These are phyloP conservation scores for Scheffersomyces stipitis DNA, from an alignment of 805 yeast genomes.

Conservation along the genomic window DNA sequence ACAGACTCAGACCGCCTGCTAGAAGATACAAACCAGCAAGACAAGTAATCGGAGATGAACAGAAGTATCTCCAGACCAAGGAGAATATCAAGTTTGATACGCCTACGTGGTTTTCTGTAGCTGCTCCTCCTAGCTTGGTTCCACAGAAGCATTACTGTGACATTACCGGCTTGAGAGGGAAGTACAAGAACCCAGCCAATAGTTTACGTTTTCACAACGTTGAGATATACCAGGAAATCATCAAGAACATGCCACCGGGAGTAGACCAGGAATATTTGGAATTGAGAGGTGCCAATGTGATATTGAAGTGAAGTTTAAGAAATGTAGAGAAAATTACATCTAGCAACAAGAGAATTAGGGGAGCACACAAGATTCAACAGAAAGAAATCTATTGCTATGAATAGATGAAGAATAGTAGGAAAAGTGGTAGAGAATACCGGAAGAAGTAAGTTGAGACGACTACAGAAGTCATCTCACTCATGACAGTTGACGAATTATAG, in stretches of 20 bases:
- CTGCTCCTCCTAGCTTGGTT: constrained; percentile 83
- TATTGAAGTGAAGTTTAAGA: constrained; percentile 59
- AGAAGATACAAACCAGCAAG: constrained; percentile 72
- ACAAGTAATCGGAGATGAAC: constrained; percentile 77
- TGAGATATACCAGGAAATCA: constrained; percentile 73
- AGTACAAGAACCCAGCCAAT: constrained; percentile 71
- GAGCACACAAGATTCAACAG: no score
- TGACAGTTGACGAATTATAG: no score
- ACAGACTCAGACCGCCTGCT: constrained; percentile 47
- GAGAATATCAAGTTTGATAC: constrained; percentile 44
- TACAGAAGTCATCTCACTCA: no score
- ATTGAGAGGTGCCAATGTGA: constrained; percentile 83
- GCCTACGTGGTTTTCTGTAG: constrained; percentile 68
- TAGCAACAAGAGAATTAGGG: no score
- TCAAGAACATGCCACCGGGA: constrained; percentile 81
- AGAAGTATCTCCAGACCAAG: constrained; percentile 54
- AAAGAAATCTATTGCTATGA: no score
- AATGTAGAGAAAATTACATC: no score
- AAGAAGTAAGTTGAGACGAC: no score
- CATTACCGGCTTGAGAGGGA: constrained; percentile 82
- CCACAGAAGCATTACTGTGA: constrained; percentile 90
- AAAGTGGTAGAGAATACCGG: no score
- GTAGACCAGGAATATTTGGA: constrained; percentile 91
- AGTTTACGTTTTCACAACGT: constrained; percentile 77
- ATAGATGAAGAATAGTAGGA: no score